Base-by-base conservation (phyloP, 2,329 filamentous ascomycete species). In the Triangularia setosa region DNA sequence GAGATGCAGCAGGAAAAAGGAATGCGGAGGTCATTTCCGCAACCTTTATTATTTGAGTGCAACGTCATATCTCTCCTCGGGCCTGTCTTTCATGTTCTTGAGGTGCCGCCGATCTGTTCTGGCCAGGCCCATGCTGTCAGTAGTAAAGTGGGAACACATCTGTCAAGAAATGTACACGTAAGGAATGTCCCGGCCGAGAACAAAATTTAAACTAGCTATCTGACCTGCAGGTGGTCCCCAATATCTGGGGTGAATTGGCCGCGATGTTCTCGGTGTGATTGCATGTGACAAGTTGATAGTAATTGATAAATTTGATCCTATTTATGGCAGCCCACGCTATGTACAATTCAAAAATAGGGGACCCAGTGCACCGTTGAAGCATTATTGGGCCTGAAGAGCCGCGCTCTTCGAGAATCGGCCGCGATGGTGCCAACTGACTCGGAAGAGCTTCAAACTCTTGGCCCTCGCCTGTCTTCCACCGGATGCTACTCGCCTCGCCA, bases 281-380 rank as follows among this genome's bases (percentile, higher is more conserved):
- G 63, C 64, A 64, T 67, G 65, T 58, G 40, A 62, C 62, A 60
- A 16, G 25, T 64, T 64, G 56, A 63, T 24, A 48, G 18, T 6
- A 16, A 11, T 61, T 54, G 59, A 52, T 44, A 58, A 12, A 21
- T 4, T 57, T 30, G 62, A 21, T 64, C 59, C 67, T 68, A 68
- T 68, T 68, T 68, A 67, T 67, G 63, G 65, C 61, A 68, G n/a
- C 58, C 52, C 25, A 62, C 40, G 63, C 60, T 56, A 60, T 44
- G 18, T 55, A 16, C 44, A 54, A 11, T 6, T 23, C 18, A n/a
- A 62, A 11, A 57, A 33, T 8, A 40, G 21, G 57, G 35, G 53
- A 65, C 27, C 54, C 28, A 48, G 53, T 58, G 27, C 28, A 28
- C 40, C 52, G 40, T 44, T 21, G 40, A 48, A 11, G 18, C 28